A percentile compares a stretch with the other conserved stretches of the same genome.
These are phyloP conservation scores for Tylopilus sp. DNA, from an alignment of 1,284 basidiomycete genomes.

Conservation along the genomic window DNA sequence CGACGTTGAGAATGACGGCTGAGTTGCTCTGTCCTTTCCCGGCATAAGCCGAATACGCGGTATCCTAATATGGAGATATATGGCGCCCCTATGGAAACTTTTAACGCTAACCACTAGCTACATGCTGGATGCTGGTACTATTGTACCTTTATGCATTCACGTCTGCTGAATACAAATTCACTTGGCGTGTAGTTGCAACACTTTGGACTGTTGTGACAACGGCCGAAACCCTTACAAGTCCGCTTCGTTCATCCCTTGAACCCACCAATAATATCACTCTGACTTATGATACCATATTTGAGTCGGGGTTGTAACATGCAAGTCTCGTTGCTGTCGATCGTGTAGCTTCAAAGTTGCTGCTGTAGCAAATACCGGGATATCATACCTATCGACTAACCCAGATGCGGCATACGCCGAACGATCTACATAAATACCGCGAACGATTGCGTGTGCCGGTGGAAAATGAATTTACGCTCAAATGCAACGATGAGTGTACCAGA, in stretches of 20 bases:
- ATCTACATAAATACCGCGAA: background rate
- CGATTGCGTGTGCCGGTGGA: too few relatives aligned
- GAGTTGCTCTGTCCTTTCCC: conserved; percentile 32
- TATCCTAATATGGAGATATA: background rate
- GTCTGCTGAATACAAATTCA: too few relatives aligned
- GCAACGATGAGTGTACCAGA: conserved; percentile 24
- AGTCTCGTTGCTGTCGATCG: too few relatives aligned
- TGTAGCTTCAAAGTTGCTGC: too few relatives aligned
- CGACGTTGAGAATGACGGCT: conserved; percentile 18
- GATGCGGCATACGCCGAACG: background rate
- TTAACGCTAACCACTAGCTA: background rate
- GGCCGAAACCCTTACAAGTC: background rate
- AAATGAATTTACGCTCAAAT: background rate
- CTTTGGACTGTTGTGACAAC: too few relatives aligned
- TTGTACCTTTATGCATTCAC: too few relatives aligned
- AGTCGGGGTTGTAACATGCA: background rate
- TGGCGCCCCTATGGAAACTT: background rate
- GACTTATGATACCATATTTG: too few relatives aligned
- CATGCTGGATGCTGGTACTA: too few relatives aligned
- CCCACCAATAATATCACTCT: too few relatives aligned
- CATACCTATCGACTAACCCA: too few relatives aligned
- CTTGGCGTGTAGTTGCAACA: too few relatives aligned
- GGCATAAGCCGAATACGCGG: conserved; percentile 38
- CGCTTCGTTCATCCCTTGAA: background rate
- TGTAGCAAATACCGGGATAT: too few relatives aligned